Percentiles rank a stretch among this genome's conserved stretches.
Conservation (phyloP, 352 stramenopile species). For the Globisporangium splendens region DNA sequence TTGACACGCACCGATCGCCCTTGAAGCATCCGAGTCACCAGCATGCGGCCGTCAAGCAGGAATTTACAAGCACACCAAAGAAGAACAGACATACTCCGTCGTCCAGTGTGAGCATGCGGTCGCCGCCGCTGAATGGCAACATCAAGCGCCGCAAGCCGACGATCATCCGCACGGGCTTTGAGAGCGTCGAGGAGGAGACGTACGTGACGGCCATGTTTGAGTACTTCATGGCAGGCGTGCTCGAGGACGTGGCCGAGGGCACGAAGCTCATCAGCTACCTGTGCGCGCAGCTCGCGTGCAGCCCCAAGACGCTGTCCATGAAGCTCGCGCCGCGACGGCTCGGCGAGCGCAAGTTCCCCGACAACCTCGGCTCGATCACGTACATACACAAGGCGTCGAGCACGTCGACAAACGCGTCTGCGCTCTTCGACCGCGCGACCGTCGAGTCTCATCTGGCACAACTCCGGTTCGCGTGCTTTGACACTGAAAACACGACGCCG, state of each 20-base stretch:
- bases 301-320: slow-evolving; percentile 58
- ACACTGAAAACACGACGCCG: slow-evolving; percentile 23
- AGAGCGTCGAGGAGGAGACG: slow-evolving; percentile 56
- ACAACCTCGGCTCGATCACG: slow-evolving; percentile 53
- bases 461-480: slow-evolving; percentile 24
- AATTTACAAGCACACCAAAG: neutral
- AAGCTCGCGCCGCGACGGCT: slow-evolving; percentile 57
- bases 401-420: neutral
- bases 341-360: slow-evolving; percentile 49
- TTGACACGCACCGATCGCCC: neutral
- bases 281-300: slow-evolving; percentile 51
- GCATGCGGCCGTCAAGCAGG: neutral
- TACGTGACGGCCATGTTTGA: slow-evolving; percentile 58
- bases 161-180: slow-evolving; percentile 76
- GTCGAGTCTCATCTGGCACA: slow-evolving; percentile 14
- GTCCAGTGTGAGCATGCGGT: neutral
- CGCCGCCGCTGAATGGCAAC: slow-evolving; percentile 15
- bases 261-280: slow-evolving; percentile 59
- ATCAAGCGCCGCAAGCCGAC: slow-evolving; percentile 41
- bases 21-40: slow-evolving; percentile 1
- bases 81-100: neutral
- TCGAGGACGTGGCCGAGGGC: slow-evolving; percentile 41
- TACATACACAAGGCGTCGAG: slow-evolving; percentile 33
- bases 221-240: slow-evolving; percentile 54
- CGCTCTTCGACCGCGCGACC: neutral